Conservation (phyloP, 192 early-diverging fungal genomes). For the Backusella sp. region DNA sequence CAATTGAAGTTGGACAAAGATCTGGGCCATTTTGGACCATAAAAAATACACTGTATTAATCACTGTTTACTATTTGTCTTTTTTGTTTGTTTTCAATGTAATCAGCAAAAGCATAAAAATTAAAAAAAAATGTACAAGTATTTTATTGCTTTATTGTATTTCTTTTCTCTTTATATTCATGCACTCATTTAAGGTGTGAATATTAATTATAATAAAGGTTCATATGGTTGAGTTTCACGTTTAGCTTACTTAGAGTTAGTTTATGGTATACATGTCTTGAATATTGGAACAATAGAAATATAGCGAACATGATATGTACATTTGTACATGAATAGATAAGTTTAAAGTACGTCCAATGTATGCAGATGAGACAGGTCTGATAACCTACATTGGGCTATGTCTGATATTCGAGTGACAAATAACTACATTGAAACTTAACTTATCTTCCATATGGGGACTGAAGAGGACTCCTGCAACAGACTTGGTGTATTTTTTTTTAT, state of each 20-base stretch:
- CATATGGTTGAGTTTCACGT: not conserved
- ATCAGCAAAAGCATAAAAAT: too few species aligned
- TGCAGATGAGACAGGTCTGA: not conserved
- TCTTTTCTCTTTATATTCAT: not conserved
- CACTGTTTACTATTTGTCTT: not conserved
- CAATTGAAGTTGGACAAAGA: not conserved
- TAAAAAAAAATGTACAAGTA: too few species aligned
- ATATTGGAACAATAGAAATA: not conserved
- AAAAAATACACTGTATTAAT: not conserved
- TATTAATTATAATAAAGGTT: not conserved
- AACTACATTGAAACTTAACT: not conserved
- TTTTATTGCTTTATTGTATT: too few species aligned
- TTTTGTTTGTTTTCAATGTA: not conserved
- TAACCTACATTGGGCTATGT: not conserved
- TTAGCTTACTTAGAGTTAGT: not conserved
- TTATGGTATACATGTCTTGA: not conserved
- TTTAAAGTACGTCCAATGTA: not conserved
- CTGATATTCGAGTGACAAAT: not conserved
- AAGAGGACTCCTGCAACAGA: not conserved
- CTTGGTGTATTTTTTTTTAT: not conserved
- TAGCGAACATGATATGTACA: not conserved
- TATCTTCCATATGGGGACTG: not conserved
- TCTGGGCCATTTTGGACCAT: not conserved
- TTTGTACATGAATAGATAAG: not conserved
- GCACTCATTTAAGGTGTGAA: not conserved